A percentile compares a stretch with the other conserved stretches of the same genome.
phyloP scores from a whole-genome alignment of 2,329 filamentous ascomycete species.

The Akanthomyces dipterigenus region DNA sequence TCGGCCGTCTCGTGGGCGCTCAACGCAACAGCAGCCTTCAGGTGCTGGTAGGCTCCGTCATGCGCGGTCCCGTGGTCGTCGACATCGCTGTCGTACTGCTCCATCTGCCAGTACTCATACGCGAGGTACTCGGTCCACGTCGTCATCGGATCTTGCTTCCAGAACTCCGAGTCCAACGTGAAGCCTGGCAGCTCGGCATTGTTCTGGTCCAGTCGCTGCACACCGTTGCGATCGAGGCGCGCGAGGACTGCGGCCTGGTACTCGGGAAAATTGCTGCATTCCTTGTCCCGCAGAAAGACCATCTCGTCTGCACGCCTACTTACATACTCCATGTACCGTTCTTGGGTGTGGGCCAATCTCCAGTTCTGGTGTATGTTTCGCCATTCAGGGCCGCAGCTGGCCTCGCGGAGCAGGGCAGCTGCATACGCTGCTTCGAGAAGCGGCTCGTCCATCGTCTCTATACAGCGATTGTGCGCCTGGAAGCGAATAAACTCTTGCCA shows the following conservation, averaged over 20 bases:
- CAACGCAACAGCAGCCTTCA: not conserved
- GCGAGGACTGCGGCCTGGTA: not conserved
- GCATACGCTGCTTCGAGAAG: constrained; percentile 56
- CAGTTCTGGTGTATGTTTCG: not conserved
- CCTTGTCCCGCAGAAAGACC: not conserved
- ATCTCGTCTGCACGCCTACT: not conserved
- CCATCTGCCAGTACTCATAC: constrained; percentile 16
- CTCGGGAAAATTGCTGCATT: not conserved
- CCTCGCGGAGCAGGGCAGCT: not conserved
- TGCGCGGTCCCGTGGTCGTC: not conserved
- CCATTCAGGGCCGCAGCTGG: not conserved
- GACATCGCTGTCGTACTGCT: constrained; percentile 9
- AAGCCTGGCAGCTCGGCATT: not conserved
- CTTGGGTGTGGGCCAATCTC: not conserved
- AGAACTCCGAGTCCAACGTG: not conserved
- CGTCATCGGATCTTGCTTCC: constrained; percentile 21
- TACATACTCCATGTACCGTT: not conserved
- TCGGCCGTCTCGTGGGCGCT: not conserved
- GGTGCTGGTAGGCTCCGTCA: not conserved
- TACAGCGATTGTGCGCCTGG: not conserved
- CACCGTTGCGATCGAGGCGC: not conserved
- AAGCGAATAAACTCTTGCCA: not conserved
- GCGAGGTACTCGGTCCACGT: constrained; percentile 29
- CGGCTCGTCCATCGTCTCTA: constrained; percentile 69
- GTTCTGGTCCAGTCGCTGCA: not conserved